A percentile compares a stretch with the other conserved stretches of the same genome.
Conservation (phyloP, 2,329 filamentous ascomycete genomes). For the Aspergillus sp. region DNA sequence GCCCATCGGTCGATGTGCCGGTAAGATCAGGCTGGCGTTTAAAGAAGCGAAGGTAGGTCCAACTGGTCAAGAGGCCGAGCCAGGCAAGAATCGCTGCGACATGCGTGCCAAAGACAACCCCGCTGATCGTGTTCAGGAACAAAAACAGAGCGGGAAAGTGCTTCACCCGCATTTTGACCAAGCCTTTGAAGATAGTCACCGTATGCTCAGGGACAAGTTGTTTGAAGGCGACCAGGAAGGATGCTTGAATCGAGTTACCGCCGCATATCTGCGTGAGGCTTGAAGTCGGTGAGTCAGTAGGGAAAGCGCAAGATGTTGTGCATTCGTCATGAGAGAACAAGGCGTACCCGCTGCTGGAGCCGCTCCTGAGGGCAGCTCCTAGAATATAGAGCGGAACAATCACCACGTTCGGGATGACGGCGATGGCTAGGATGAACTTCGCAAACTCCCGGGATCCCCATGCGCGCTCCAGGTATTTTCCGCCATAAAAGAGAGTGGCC, state of each 20-base stretch:
- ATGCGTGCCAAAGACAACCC: conserved; percentile 66
- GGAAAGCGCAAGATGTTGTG: conserved; percentile 18
- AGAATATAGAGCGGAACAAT: conserved; percentile 72
- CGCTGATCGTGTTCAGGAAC: conserved; percentile 68
- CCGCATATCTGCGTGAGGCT: conserved; percentile 83
- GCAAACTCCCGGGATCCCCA: conserved; percentile 92
- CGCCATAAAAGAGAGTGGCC: conserved; percentile 83
- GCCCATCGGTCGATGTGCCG: conserved; percentile 55
- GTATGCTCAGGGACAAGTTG: conserved; percentile 97
- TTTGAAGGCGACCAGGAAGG: conserved; percentile 95
- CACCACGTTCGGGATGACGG: conserved; percentile 77
- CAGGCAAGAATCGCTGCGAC: conserved; percentile 78
- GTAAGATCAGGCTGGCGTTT: conserved; percentile 64
- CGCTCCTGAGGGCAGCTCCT: conserved; percentile 67
- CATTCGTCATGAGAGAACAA: conserved; percentile 23
- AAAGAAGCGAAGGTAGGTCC: conserved; percentile 96
- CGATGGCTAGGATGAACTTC: conserved; percentile 79
- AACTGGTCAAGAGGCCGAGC: conserved; percentile 82
- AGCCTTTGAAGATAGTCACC: conserved; percentile 85
- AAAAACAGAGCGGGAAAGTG: conserved; percentile 76
- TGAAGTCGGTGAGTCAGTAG: conserved; percentile 34
- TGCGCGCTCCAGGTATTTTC: conserved; percentile 90
- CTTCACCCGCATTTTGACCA: conserved; percentile 85
- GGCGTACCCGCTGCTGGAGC: conserved; percentile 41
- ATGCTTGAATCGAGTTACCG: conserved; percentile 84